These are phyloP conservation scores for Nicotiana undulata DNA, from an alignment of 257 asterid genomes.

Conservation along the genomic window DNA sequence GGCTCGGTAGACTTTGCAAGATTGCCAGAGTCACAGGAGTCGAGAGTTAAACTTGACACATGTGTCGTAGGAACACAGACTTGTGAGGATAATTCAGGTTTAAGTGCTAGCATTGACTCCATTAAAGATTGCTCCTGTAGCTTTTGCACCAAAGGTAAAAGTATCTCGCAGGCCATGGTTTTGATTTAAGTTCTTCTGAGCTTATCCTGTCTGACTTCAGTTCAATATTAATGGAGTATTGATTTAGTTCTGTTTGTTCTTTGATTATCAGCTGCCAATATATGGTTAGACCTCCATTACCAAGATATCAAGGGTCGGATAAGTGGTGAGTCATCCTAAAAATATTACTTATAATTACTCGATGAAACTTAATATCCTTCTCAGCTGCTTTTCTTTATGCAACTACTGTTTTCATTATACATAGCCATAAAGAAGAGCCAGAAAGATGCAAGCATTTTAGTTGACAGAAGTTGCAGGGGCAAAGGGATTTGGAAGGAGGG, in stretches of 20 bases:
- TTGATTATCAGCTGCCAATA: slow-evolving; percentile 50
- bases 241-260: slow-evolving; percentile 9
- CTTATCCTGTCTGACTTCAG: background rate
- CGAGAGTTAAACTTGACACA: slow-evolving; percentile 41
- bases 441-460: slow-evolving; percentile 69
- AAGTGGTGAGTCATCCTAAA: slow-evolving; percentile 40
- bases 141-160: slow-evolving; percentile 76
- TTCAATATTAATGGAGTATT: slow-evolving; percentile 6
- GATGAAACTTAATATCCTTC: background rate
- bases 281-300: slow-evolving; percentile 82
- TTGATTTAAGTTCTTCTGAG: slow-evolving; percentile 6
- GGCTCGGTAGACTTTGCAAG: slow-evolving; percentile 47
- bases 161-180: background rate
- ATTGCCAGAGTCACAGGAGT: slow-evolving; percentile 73
- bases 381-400: background rate
- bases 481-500: slow-evolving; percentile 29
- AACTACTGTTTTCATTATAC: background rate
- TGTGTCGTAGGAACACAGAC: slow-evolving; percentile 30
- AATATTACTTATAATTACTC: background rate
- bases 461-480: slow-evolving; percentile 48
- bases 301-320: slow-evolving; percentile 71
- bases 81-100: slow-evolving; percentile 27
- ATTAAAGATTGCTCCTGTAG: slow-evolving; percentile 63
- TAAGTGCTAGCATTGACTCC: slow-evolving; percentile 28
- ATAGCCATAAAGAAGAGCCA: slow-evolving; percentile 62